These are phyloP conservation scores for Protomyces inundatus DNA, from an alignment of 1,139 yeast genomes.

Conservation along the genomic window DNA sequence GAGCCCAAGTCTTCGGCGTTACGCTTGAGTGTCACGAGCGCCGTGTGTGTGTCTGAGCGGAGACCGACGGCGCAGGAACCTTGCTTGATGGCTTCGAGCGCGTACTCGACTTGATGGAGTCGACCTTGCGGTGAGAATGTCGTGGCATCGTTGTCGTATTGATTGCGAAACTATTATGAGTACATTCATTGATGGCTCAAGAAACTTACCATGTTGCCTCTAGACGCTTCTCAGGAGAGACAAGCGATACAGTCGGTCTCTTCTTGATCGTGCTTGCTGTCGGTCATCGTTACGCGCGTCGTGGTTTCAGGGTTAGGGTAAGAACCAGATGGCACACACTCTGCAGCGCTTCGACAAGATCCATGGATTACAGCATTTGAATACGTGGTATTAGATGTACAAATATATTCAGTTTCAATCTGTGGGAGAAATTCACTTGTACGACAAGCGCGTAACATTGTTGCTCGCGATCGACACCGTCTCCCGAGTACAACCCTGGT, in stretches of 20 bases:
- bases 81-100: conserved; percentile 94
- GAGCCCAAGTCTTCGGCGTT: conserved; percentile 97
- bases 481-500: conserved; percentile 14
- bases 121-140: conserved; percentile 30
- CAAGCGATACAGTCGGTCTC: too few relatives aligned
- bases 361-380: not conserved
- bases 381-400: not conserved
- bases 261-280: not conserved
- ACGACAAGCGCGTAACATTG: not conserved
- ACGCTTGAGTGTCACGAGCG: conserved; percentile 86
- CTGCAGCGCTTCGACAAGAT: not conserved
- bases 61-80: conserved; percentile 97
- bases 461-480: conserved; percentile 15
- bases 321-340: not conserved
- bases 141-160: conserved; percentile 28
- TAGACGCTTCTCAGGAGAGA: too few relatives aligned
- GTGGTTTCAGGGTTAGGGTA: not conserved
- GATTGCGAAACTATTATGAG: conserved; percentile 19
- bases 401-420: not conserved
- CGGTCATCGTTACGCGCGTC: not conserved
- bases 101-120: conserved; percentile 61
- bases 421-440: not conserved
- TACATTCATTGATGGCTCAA: not conserved
- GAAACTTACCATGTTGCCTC: not conserved
- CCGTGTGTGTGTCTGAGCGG: conserved; percentile 79